phyloP scores from a whole-genome alignment of 2,329 filamentous ascomycete species.

The Penicillium sp. region DNA sequence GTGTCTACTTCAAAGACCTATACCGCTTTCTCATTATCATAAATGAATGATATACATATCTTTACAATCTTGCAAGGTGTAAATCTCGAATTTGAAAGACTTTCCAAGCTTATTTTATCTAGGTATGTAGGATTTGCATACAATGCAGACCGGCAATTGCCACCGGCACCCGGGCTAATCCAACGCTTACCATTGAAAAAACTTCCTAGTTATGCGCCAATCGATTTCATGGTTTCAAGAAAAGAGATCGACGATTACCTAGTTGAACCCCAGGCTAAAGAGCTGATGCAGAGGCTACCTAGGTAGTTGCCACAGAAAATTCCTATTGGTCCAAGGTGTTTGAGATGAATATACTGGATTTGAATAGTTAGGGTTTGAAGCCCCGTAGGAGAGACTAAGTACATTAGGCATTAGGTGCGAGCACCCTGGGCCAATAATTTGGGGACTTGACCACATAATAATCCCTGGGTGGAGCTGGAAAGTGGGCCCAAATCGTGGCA shows the following conservation, averaged over 20 bases:
- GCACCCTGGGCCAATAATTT: not conserved
- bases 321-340: not conserved
- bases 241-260: not conserved
- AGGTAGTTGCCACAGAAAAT: not conserved
- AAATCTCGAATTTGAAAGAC: not conserved
- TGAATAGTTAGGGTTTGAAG: not conserved
- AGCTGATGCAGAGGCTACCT: not conserved
- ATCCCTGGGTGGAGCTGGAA: slow-evolving; percentile 10
- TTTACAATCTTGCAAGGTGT: not conserved
- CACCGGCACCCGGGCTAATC: too few species aligned
- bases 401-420: not conserved
- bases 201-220: not conserved
- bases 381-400: not conserved
- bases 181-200: not conserved
- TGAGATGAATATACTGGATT: not conserved
- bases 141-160: not conserved
- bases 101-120: not conserved
- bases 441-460: not conserved
- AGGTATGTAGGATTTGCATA: not conserved
- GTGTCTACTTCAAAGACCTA: not conserved
- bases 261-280: not conserved
- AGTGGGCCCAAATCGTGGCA: slow-evolving; percentile 13
- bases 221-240: not conserved
- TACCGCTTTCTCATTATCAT: not conserved
- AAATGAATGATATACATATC: not conserved